Percentiles rank a stretch among this genome's conserved stretches.
These are phyloP conservation scores for Penicillium decumbens DNA, from an alignment of 2,329 filamentous ascomycete species.

Conservation along the genomic window DNA sequence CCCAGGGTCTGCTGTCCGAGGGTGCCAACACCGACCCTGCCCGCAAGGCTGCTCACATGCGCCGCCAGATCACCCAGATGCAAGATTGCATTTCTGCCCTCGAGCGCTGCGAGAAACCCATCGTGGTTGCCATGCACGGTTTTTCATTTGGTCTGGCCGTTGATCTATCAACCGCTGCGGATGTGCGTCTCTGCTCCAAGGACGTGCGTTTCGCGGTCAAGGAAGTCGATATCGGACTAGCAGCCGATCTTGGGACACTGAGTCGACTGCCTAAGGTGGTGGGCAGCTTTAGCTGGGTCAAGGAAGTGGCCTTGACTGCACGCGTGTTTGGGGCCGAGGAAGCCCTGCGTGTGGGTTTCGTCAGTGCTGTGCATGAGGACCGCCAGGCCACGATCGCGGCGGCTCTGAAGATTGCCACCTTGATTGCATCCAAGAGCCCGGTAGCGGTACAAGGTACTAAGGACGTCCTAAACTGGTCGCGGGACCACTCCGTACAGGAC, in stretches of 20 bases:
- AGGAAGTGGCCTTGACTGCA: slow-evolving; percentile 46
- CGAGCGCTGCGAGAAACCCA: slow-evolving; percentile 87
- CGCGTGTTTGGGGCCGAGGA: slow-evolving; percentile 44
- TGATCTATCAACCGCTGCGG: slow-evolving; percentile 50
- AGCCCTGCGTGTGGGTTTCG: slow-evolving; percentile 43
- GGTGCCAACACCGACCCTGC: slow-evolving; percentile 53
- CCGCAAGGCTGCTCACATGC: slow-evolving; percentile 57
- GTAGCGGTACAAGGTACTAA: slow-evolving; percentile 85
- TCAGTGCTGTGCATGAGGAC: slow-evolving; percentile 37
- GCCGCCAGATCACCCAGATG: slow-evolving; percentile 70
- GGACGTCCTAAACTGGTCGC: slow-evolving; percentile 74
- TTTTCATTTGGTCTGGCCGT: slow-evolving; percentile 73
- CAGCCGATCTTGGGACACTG: slow-evolving; percentile 48
- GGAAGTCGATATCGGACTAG: slow-evolving; percentile 49
- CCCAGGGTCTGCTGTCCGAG: slow-evolving; percentile 47
- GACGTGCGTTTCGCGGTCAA: slow-evolving; percentile 43
- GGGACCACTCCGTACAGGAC: slow-evolving; percentile 72
- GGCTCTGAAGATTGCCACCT: slow-evolving; percentile 58
- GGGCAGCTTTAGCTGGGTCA: slow-evolving; percentile 45
- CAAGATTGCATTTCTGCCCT: slow-evolving; percentile 71
- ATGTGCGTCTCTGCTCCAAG: slow-evolving; percentile 40
- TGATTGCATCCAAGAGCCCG: slow-evolving; percentile 76
- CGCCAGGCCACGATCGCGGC: slow-evolving; percentile 61
- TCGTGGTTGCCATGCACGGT: slow-evolving; percentile 76
- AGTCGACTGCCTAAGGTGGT: slow-evolving; percentile 47